Conservation (phyloP, 2,329 filamentous ascomycete species). For the Alternaria brassicae region DNA sequence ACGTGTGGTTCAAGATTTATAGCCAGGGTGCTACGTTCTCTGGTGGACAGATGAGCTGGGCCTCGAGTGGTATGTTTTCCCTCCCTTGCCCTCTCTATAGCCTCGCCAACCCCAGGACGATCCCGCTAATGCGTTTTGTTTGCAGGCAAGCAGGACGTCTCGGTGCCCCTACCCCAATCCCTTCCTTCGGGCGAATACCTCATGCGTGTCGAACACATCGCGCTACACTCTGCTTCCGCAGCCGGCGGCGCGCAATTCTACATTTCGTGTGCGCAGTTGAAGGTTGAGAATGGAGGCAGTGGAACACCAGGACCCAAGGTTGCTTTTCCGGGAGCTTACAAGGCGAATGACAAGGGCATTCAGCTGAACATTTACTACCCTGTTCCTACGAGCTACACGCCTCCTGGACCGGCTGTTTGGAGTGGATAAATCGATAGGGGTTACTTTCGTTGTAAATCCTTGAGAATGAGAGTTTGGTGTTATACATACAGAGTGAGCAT, state of each 20-base stretch:
- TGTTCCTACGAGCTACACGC: slow-evolving; percentile 27
- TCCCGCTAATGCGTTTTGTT: not conserved
- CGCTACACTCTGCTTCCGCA: slow-evolving; percentile 50
- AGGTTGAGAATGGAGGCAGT: slow-evolving; percentile 49
- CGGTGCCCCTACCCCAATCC: slow-evolving; percentile 50
- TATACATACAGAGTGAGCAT: not conserved
- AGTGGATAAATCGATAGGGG: slow-evolving; percentile 16
- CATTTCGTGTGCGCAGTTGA: slow-evolving; percentile 55
- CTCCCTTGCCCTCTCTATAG: not conserved
- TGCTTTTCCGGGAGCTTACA: slow-evolving; percentile 51
- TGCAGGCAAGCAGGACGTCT: slow-evolving; percentile 26
- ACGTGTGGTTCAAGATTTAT: slow-evolving; percentile 50
- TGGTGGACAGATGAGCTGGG: slow-evolving; percentile 38
- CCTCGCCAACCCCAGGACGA: not conserved
- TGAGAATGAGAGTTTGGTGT: not conserved
- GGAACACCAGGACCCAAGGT: slow-evolving; percentile 47
- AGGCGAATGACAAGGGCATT: slow-evolving; percentile 34
- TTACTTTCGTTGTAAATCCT: not conserved
- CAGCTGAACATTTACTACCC: slow-evolving; percentile 40
- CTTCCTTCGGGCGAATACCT: slow-evolving; percentile 56
- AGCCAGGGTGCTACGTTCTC: slow-evolving; percentile 29
- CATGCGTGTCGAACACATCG: slow-evolving; percentile 57
- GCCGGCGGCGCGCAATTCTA: slow-evolving; percentile 53
- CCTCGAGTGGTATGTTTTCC: slow-evolving; percentile 21
- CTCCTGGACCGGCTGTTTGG: slow-evolving; percentile 31